Percentiles rank a stretch among this genome's conserved stretches.
These are phyloP conservation scores for Cryptomeria japonica DNA, from an alignment of 75 land plant genomes.

Conservation along the genomic window DNA sequence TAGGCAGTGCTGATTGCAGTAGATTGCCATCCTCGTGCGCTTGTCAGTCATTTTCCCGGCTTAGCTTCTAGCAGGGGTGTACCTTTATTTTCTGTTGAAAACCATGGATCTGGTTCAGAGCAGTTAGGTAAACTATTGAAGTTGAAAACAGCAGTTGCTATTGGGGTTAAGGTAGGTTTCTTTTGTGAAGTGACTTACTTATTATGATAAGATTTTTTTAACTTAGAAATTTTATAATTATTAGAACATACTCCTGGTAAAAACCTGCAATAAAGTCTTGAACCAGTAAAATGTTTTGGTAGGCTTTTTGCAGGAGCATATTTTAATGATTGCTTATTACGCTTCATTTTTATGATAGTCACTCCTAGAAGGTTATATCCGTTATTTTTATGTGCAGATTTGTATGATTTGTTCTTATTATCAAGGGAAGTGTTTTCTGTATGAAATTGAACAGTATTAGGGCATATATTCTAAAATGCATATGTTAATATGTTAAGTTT, in stretches of 20 bases:
- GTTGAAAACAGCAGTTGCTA: slow-evolving; percentile 69
- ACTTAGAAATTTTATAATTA: background rate
- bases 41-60: slow-evolving; percentile 64
- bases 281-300: background rate
- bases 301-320: background rate
- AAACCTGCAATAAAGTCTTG: too few species aligned
- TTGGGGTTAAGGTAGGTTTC: slow-evolving; percentile 74
- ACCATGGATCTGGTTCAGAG: slow-evolving; percentile 70
- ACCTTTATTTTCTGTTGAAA: slow-evolving; percentile 59
- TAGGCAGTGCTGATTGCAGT: slow-evolving; percentile 74
- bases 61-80: slow-evolving; percentile 71
- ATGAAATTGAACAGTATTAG: background rate
- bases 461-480: background rate
- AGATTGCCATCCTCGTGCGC: slow-evolving; percentile 68
- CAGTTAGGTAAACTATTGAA: slow-evolving; percentile 75
- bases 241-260: background rate
- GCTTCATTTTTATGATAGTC: background rate
- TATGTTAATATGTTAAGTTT: background rate
- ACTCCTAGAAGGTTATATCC: background rate
- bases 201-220: background rate
- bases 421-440: background rate
- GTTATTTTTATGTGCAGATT: background rate
- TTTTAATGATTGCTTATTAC: background rate
- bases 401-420: background rate
- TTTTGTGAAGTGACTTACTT: background rate